These are phyloP conservation scores for Gossypium mustelinum DNA, from an alignment of 345 rosid genomes.

Conservation along the genomic window DNA sequence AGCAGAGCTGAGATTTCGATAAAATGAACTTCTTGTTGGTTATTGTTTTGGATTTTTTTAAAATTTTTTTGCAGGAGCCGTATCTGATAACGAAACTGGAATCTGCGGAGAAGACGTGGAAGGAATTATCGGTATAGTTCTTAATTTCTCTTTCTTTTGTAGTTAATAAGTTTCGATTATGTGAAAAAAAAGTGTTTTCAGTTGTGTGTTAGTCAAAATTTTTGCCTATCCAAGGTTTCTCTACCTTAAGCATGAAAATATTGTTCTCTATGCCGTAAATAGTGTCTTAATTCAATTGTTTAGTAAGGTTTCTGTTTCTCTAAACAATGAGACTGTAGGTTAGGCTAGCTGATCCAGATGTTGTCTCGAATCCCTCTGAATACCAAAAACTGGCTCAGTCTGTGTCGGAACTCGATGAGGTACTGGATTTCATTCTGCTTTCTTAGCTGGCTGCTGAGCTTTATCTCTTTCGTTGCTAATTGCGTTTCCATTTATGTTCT, in stretches of 20 bases:
- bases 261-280: not conserved
- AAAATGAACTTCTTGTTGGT: not conserved
- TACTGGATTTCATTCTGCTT: constrained; percentile 22
- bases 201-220: not conserved
- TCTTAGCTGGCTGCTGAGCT: not conserved
- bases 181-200: not conserved
- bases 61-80: constrained; percentile 56
- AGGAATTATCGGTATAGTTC: constrained; percentile 70
- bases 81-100: constrained; percentile 73
- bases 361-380: constrained; percentile 69
- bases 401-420: constrained; percentile 86
- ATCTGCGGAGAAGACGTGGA: constrained; percentile 95
- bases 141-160: not conserved
- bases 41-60: not conserved
- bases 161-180: not conserved
- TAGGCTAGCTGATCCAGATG: constrained; percentile 88
- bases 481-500: not conserved
- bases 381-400: constrained; percentile 90
- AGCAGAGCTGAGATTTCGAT: not conserved
- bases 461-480: not conserved
- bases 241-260: not conserved
- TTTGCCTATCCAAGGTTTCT: not conserved
- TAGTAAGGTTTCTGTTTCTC: constrained; percentile 11
- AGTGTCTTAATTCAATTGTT: not conserved
- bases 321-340: constrained; percentile 36